Base-by-base conservation (phyloP, 768 basidiomycete genomes). In the Tubosaeta sp. region DNA sequence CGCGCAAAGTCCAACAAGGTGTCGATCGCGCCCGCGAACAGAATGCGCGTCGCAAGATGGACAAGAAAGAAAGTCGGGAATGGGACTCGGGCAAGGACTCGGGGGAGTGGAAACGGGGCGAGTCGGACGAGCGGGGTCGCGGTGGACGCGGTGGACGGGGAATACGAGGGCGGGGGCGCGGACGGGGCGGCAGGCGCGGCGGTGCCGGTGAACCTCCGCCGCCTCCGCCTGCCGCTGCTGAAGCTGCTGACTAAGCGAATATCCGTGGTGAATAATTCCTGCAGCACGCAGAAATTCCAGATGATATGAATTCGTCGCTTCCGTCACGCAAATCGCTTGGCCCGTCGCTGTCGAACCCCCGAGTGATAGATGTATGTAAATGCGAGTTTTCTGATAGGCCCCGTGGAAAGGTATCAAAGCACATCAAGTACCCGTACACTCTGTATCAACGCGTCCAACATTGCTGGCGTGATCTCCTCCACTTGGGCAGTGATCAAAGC, bases 11-110 rank as follows among this genome's bases (percentile, higher is more conserved):
- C 34, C 90, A 91, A 67, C 80, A 83, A 53, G 74, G 74, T 30
- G 73, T 91, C 52, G 75, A 91, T 64, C 78, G 77, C 25, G 78
- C 86, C 30, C 82, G 89, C 25, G 86, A 88, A 61, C 81, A 87
- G 71, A 89, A 87, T 56, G 87, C 88, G 47, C 81, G 80, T 58
- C 75, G 85, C 31, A 92, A 92, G 72, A 74, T 90, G 78, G 87
- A 86, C n/a, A 89, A 85, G 71, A 76, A 82, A 21, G 81, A 81
- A 60, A 82, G 71, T 56, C 79, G 90, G 14, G 90, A 92, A 71
- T 92, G 90, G 90, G 90, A 92, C 65, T 84, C 87, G 25, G 86
- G 81, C 18, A 92, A 92, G 59, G 67, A 74, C 7, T 27, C 48
- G 1, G 50, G 42, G 11, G 54, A 62, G 12, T 52, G 56, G 53